Conservation (phyloP, 345 rosid genomes). For the Clarkia xantiana region DNA sequence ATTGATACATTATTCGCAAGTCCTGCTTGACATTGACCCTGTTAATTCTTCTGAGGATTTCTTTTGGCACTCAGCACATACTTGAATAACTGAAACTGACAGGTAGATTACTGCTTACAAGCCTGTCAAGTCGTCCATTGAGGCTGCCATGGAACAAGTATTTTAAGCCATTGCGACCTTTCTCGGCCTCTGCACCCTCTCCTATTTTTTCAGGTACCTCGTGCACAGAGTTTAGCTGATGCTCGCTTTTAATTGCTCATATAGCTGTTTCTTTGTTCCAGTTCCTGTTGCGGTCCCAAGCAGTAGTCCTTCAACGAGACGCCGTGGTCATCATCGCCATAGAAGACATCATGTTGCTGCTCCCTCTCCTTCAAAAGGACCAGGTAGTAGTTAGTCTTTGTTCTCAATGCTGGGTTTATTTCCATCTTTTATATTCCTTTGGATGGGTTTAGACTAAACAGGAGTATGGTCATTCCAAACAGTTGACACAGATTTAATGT, state of each 20-base stretch:
- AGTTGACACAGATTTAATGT: too few relatives aligned
- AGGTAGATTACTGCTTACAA: slow-evolving; percentile 39
- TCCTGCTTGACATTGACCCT: background rate
- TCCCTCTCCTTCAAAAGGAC: slow-evolving; percentile 53
- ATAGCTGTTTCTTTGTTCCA: slow-evolving; percentile 14
- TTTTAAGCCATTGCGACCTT: slow-evolving; percentile 20
- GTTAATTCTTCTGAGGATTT: too few relatives aligned
- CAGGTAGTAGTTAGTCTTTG: slow-evolving; percentile 23
- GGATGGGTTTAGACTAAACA: background rate
- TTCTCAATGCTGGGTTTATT: background rate
- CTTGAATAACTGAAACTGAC: slow-evolving; percentile 17
- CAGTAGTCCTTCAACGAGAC: slow-evolving; percentile 24
- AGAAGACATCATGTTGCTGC: slow-evolving; percentile 35
- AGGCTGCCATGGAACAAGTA: slow-evolving; percentile 18
- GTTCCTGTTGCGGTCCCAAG: slow-evolving; percentile 28
- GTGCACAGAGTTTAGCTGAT: background rate
- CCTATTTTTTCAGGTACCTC: slow-evolving; percentile 30
- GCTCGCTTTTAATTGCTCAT: slow-evolving; percentile 9
- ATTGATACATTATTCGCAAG: background rate
- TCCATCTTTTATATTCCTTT: background rate
- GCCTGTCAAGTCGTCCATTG: slow-evolving; percentile 21
- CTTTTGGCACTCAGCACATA: background rate
- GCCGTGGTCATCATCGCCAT: slow-evolving; percentile 37
- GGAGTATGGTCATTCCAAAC: background rate
- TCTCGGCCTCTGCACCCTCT: slow-evolving; percentile 31